Base-by-base conservation (phyloP, 2,329 filamentous ascomycete species). In the Paraconiothyrium sp. region DNA sequence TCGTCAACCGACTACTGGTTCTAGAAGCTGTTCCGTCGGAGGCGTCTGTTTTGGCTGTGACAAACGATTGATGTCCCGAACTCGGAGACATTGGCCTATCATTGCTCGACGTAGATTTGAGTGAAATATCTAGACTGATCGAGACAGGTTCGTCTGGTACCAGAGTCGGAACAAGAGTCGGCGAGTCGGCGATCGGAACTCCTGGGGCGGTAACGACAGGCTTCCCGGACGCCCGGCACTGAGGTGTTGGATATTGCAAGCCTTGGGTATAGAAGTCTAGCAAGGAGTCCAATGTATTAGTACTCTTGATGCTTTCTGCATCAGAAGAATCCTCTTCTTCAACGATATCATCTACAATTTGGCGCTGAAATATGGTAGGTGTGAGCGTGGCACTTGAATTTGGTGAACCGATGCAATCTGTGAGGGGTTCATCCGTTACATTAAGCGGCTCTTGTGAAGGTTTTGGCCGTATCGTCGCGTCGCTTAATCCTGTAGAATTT, bases 51-150 rank as follows among this genome's bases (percentile, higher is more conserved):
- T 43, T 46, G 5, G 59, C 59, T 7, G 59, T 61, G 8, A 54
- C 34, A n/a, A 61, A 61, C 3, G 59, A 61, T 16, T 48, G 48
- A 27, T 49, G 48, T 8, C 37, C 48, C 16, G 59, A 61, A 13
- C 30, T 13, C n/a, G 39, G 32, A 4, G 59, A 57, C 11, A 35
- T 35, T 27, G 30, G 11, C 30, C 54, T 54, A 4, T 44, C n/a
- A 16, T 24, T 51, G 8, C 4, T 34, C 10, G 11, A 3, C n/a
- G 39, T 34, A 22, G 27, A 37, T 27, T 27, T 43, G 34, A 58
- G 32, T 13, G 39, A 58, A 7, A 16, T 30, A 34, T 47, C 22
- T 32, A 43, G 41, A 10, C 35, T 50, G 35, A 51, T 47, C n/a
- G 22, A 27, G 13, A 32, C 4, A 27, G 54, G 20, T 11, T 20